Evolutionary conservation across 257 asterid species (phyloP).

Genomic region (Vinca minor): DNA sequence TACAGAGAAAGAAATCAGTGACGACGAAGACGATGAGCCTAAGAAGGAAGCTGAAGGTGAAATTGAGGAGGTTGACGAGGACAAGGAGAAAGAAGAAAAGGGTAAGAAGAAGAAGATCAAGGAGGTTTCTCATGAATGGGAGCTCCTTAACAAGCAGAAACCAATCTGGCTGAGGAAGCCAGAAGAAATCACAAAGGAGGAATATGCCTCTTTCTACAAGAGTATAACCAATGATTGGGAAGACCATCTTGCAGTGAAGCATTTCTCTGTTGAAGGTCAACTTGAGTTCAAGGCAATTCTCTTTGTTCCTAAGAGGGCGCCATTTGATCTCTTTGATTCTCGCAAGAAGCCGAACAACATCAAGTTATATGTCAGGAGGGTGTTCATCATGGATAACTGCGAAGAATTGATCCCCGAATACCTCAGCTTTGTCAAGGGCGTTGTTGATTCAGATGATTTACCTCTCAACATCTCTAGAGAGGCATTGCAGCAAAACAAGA

Average conservation of each 20-base stretch:
- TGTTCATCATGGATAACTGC: conserved; percentile 73
- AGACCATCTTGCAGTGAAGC: conserved; percentile 76
- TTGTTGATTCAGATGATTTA: conserved; percentile 67
- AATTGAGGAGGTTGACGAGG: too few species aligned
- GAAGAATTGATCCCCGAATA: conserved; percentile 73
- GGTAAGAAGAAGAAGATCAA: too few species aligned
- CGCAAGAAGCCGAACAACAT: conserved; percentile 72
- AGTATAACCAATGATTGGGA: conserved; percentile 83
- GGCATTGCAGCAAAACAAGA: conserved; percentile 71
- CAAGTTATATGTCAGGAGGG: conserved; percentile 65
- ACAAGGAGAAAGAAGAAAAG: too few species aligned
- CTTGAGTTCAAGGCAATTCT: conserved; percentile 74
- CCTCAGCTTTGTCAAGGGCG: conserved; percentile 68
- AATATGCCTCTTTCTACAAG: conserved; percentile 75
- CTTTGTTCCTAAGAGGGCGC: conserved; percentile 73
- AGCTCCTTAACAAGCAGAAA: conserved; percentile 62
- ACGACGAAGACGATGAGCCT: conserved; percentile 70
- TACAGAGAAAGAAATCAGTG: conserved; percentile 67
- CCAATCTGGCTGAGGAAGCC: conserved; percentile 83
- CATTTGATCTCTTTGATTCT: conserved; percentile 66
- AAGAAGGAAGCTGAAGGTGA: conserved; percentile 67
- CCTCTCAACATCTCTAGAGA: conserved; percentile 80
- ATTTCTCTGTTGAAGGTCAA: conserved; percentile 80
- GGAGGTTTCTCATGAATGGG: conserved; percentile 74
- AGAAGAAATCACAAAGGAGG: conserved; percentile 67